phyloP scores from a whole-genome alignment of 2,329 filamentous ascomycete genomes.

The Neonectria punicea region DNA sequence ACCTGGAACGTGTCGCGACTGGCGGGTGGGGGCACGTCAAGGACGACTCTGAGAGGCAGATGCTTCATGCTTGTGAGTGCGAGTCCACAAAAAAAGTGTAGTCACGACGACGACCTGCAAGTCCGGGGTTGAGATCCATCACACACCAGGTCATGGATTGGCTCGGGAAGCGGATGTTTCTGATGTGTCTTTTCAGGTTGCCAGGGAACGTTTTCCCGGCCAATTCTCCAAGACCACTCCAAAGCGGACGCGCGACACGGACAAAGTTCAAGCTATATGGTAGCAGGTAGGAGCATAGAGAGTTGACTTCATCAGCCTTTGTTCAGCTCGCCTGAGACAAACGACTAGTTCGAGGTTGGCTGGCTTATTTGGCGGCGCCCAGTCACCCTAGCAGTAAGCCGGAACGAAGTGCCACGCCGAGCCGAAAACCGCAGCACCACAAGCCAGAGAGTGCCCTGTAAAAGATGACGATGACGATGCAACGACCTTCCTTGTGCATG shows the following conservation, averaged over 20 bases:
- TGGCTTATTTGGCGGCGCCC: constrained; percentile 9
- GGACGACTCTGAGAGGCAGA: constrained; percentile 21
- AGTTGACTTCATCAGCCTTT: neutral
- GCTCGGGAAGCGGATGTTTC: neutral
- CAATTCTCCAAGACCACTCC: neutral
- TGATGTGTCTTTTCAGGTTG: constrained; percentile 15
- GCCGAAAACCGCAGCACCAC: constrained; percentile 13
- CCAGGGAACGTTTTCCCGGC: constrained; percentile 9
- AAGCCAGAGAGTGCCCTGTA: constrained; percentile 20
- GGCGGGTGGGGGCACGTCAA: constrained; percentile 13
- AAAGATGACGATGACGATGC: constrained; percentile 2
- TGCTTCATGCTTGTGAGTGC: constrained; percentile 11
- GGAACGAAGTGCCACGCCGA: constrained; percentile 20
- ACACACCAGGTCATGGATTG: neutral
- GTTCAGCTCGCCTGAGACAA: constrained; percentile 27
- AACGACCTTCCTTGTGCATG: neutral
- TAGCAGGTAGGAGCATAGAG: neutral
- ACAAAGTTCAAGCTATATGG: constrained; percentile 33
- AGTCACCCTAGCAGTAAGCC: constrained; percentile 8
- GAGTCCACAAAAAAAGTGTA: constrained; percentile 15
- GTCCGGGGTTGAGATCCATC: constrained; percentile 23
- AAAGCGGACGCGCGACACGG: constrained; percentile 4
- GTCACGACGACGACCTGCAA: constrained; percentile 15
- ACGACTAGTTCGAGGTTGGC: constrained; percentile 9
- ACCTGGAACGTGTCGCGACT: constrained; percentile 21